Base-by-base conservation (phyloP, 495 filamentous ascomycete genomes). In the Schizothecium vesticola region DNA sequence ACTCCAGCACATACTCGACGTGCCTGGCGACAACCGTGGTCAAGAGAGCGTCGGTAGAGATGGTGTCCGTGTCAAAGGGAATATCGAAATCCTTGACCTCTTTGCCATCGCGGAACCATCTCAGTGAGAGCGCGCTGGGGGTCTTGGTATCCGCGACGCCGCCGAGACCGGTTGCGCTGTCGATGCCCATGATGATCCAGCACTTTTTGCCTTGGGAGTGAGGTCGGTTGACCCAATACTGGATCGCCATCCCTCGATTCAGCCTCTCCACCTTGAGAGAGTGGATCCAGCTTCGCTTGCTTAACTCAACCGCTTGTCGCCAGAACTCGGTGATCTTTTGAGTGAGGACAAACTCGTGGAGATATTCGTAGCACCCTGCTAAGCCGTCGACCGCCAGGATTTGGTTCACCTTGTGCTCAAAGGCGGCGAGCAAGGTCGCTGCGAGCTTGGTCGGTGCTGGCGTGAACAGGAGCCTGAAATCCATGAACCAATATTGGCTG, bases 401-500 rank as follows among this genome's bases (percentile, higher is more conserved):
- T 24, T 85, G 79, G 72, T 99, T 97, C 36, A 91, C 83, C 70
- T 85, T 89, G 36, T 67, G 71, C 73, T 97, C 92, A 43, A 98
- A 78, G 59, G 86, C 82, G 31, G 81, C 78, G 62, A 88, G 84
- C 26, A 94, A 69, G 16, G 84, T 79, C 11, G 84, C 83, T 0
- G 89, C 84, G 11, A 93, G 74, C 23, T 86, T 84, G 1, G 84
- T 79, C 3, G 84, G 72, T 3, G 86, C 84, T 9, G 95, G 95
- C 19, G 80, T 82, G 77, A 96, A 99, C 26, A 89, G 78, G 69
- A 96, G 92, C 63, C 93, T 87, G 69, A 97, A 90, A 73, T 97
- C 94, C 69, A 98, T 89, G 73, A 97, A 97, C 79, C 88, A 97
- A 74, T 96, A 92, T 74, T 94, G 94, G 10, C 88, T 90, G 29